Evolutionary conservation across 345 rosid genomes (phyloP).

Genomic region (Eucalyptus polyanthemos): DNA sequence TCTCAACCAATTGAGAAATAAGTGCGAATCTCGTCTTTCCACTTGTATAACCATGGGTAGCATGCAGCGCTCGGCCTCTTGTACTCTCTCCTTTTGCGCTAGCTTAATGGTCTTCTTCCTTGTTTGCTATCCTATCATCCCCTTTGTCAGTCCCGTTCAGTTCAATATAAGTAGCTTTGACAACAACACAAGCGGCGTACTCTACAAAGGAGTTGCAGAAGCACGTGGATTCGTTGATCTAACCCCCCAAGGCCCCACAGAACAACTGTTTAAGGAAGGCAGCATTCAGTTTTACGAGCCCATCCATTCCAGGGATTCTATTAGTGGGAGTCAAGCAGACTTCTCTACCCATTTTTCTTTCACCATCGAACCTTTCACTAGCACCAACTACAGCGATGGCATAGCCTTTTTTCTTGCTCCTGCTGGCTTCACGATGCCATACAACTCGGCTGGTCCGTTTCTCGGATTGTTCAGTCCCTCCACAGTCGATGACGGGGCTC

Average conservation of each 20-base stretch:
- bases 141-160: background rate
- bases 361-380: background rate
- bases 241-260: background rate
- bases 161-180: background rate
- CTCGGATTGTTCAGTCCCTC: background rate
- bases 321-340: background rate
- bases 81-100: background rate
- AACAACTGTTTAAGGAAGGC: background rate
- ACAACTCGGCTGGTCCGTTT: background rate
- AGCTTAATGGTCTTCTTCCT: background rate
- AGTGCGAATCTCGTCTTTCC: background rate
- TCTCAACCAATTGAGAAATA: background rate
- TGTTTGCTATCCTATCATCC: background rate
- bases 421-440: background rate
- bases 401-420: background rate
- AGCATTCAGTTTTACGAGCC: background rate
- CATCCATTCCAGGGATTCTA: background rate
- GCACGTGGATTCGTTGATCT: background rate
- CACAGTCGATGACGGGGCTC: background rate
- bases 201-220: background rate
- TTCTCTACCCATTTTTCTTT: background rate
- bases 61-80: background rate
- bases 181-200: background rate
- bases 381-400: background rate
- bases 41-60: background rate